Evolutionary conservation across 148 eudicot genomes (phyloP).

Genomic region (Cornus florida): DNA sequence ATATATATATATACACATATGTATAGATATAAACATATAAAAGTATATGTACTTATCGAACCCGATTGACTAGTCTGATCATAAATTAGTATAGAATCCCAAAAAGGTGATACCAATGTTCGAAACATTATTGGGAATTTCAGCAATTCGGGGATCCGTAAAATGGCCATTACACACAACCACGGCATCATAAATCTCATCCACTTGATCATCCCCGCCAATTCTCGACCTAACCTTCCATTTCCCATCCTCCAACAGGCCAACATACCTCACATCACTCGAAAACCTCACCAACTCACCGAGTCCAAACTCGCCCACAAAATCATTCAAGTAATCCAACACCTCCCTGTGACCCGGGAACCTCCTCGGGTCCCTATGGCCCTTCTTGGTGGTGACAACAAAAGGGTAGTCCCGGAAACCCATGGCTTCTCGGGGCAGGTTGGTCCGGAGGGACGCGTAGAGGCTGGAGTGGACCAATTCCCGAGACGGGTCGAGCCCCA

Average conservation of each 20-base stretch:
- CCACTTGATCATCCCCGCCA: slow-evolving; percentile 22
- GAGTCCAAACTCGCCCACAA: slow-evolving; percentile 49
- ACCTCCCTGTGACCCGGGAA: slow-evolving; percentile 85
- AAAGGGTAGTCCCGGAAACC: slow-evolving; percentile 85
- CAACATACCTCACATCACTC: slow-evolving; percentile 58
- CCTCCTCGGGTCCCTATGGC: slow-evolving; percentile 67
- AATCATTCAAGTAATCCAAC: slow-evolving; percentile 76
- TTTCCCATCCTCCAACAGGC: slow-evolving; percentile 46
- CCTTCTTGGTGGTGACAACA: slow-evolving; percentile 27
- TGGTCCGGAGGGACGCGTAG: slow-evolving; percentile 78
- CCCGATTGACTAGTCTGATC: too few species aligned
- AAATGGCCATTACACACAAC: slow-evolving; percentile 93
- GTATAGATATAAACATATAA: neutral
- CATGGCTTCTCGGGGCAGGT: slow-evolving; percentile 78
- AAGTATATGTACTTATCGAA: too few species aligned
- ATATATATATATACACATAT: neutral
- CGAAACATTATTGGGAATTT: slow-evolving; percentile 64
- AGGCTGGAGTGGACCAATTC: slow-evolving; percentile 62
- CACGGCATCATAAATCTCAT: slow-evolving; percentile 86
- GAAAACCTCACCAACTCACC: slow-evolving; percentile 59
- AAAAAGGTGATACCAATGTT: neutral
- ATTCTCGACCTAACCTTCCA: slow-evolving; percentile 55
- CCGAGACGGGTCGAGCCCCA: slow-evolving; percentile 59
- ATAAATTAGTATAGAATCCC: too few species aligned
- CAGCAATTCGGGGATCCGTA: slow-evolving; percentile 79